Conservation (phyloP, 352 stramenopile species). For the Lagenidium sp. region DNA sequence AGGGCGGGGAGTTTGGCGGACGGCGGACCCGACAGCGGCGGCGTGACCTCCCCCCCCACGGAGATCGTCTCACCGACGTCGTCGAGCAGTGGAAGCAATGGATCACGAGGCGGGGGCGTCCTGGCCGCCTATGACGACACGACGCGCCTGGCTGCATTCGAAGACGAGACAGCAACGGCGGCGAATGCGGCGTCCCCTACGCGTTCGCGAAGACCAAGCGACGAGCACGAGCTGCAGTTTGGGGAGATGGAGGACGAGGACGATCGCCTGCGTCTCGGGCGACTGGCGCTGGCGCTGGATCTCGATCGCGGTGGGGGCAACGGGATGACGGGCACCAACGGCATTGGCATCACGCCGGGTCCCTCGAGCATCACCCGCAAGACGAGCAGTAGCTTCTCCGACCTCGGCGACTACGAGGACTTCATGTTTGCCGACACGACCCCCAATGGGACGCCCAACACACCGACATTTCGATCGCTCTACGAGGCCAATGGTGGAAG, state of each 20-base stretch:
- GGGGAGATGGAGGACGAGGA: constrained; percentile 14
- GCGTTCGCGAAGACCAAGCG: constrained; percentile 5
- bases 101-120: constrained; percentile 10
- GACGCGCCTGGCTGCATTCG: not conserved
- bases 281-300: constrained; percentile 47
- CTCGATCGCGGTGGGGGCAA: constrained; percentile 50
- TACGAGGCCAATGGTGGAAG: constrained; percentile 42
- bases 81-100: constrained; percentile 20
- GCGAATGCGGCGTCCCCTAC: not conserved
- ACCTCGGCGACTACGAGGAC: constrained; percentile 80
- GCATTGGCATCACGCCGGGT: constrained; percentile 11
- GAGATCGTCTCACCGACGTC: constrained; percentile 19
- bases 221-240: constrained; percentile 20
- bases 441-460: constrained; percentile 23
- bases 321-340: constrained; percentile 2
- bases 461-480: constrained; percentile 63
- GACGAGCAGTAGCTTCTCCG: constrained; percentile 82
- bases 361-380: constrained; percentile 54
- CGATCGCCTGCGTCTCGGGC: constrained; percentile 7
- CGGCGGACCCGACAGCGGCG: no score
- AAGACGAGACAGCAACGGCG: not conserved
- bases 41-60: no score
- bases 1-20: not conserved
- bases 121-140: constrained; percentile 3
- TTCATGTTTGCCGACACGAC: constrained; percentile 65